Conservation (phyloP, 2,329 filamentous ascomycete genomes). For the Ophiostoma sp. region DNA sequence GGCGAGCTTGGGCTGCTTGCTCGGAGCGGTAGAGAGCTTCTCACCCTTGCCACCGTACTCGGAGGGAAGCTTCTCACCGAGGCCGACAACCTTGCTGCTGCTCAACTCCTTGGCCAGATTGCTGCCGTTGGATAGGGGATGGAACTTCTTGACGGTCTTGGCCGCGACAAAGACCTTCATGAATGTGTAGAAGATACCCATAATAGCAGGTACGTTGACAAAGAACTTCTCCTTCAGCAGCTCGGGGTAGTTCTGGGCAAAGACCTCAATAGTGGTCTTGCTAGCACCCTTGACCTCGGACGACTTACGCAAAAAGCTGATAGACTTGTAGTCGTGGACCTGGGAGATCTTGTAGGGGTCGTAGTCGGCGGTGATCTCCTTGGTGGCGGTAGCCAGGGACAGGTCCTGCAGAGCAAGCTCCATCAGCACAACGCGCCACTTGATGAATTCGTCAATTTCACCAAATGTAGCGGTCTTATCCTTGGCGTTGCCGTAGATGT, state of each 20-base stretch:
- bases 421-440: constrained; percentile 88
- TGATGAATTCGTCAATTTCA: constrained; percentile 67
- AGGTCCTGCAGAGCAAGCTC: constrained; percentile 75
- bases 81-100: constrained; percentile 44
- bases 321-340: constrained; percentile 85
- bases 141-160: constrained; percentile 73
- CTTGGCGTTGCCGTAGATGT: constrained; percentile 86
- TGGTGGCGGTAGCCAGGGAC: constrained; percentile 61
- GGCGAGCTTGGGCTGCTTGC: constrained; percentile 29
- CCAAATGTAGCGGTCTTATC: constrained; percentile 76
- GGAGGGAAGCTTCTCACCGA: constrained; percentile 62
- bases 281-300: constrained; percentile 69
- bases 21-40: constrained; percentile 27
- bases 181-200: constrained; percentile 77
- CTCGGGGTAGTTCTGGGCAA: constrained; percentile 82
- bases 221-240: constrained; percentile 88
- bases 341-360: constrained; percentile 90
- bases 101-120: constrained; percentile 58
- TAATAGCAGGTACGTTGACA: constrained; percentile 84
- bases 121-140: constrained; percentile 67
- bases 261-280: constrained; percentile 73
- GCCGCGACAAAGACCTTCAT: constrained; percentile 71
- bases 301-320: constrained; percentile 81
- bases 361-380: constrained; percentile 63
- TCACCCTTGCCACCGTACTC: constrained; percentile 71